Evolutionary conservation across 192 early-diverging fungal genomes (phyloP).

Genomic region (Backusella liffmaniae): DNA sequence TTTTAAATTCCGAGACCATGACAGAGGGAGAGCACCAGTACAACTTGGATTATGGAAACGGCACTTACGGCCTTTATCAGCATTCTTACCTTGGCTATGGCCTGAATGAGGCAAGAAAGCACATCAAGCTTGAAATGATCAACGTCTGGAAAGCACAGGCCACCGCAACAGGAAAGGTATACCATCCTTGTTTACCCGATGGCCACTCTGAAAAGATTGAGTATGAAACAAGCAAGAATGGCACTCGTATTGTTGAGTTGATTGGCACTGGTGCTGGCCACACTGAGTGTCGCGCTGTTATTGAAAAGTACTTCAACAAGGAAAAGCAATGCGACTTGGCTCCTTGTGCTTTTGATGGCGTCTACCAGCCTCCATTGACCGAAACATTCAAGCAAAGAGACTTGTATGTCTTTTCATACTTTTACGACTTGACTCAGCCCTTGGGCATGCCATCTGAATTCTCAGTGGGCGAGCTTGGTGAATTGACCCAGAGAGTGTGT

Average conservation of each 20-base stretch:
- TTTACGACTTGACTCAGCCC: slow-evolving; percentile 86
- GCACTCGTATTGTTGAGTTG: slow-evolving; percentile 24
- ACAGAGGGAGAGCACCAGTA: slow-evolving; percentile 71
- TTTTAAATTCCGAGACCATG: slow-evolving; percentile 37
- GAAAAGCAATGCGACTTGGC: slow-evolving; percentile 49
- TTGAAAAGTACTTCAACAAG: slow-evolving; percentile 76
- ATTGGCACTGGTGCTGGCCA: slow-evolving; percentile 60
- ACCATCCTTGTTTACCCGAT: slow-evolving; percentile 69
- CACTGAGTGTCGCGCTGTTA: slow-evolving; percentile 50
- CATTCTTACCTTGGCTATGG: slow-evolving; percentile 96
- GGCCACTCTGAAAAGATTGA: slow-evolving; percentile 50
- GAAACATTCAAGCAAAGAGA: slow-evolving; percentile 70
- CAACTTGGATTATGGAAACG: slow-evolving; percentile 68
- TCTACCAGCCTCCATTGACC: slow-evolving; percentile 83
- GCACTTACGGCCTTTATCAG: slow-evolving; percentile 85
- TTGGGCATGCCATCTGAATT: slow-evolving; percentile 73
- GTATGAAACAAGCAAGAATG: slow-evolving; percentile 1
- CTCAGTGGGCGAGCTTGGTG: slow-evolving; percentile 67
- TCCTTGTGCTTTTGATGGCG: slow-evolving; percentile 91
- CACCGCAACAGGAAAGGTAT: slow-evolving; percentile 40
- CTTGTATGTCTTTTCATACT: slow-evolving; percentile 95
- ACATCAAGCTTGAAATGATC: slow-evolving; percentile 58
- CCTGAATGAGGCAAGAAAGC: slow-evolving; percentile 80
- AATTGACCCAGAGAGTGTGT: slow-evolving; percentile 73
- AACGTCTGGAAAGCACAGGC: slow-evolving; percentile 31